A percentile compares a stretch with the other conserved stretches of the same genome.
Conservation (phyloP, 192 early-diverging fungal species). For the Coemansia sp. region DNA sequence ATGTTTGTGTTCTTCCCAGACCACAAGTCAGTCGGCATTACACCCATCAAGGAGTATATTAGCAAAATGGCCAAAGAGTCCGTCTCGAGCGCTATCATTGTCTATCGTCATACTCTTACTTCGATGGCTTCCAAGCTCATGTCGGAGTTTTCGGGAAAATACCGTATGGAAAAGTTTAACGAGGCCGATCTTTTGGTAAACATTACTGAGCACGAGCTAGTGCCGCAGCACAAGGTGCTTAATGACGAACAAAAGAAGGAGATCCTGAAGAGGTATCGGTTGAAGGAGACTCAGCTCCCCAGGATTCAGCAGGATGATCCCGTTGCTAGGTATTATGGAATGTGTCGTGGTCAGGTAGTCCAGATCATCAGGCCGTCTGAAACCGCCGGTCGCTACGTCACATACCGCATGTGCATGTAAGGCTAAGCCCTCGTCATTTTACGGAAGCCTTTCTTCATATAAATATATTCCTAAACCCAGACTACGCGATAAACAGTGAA, state of each 20-base stretch:
- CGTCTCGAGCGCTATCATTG: conserved; percentile 80
- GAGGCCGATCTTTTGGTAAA: conserved; percentile 95
- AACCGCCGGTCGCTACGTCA: conserved; percentile 96
- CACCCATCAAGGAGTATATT: conserved; percentile 82
- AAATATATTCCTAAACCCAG: conserved; percentile 5
- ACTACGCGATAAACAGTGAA: neutral
- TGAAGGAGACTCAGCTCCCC: conserved; percentile 95
- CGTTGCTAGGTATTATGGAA: conserved; percentile 94
- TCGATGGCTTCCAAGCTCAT: conserved; percentile 80
- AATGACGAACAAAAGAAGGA: conserved; percentile 86
- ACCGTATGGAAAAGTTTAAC: conserved; percentile 79
- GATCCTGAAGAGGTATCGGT: conserved; percentile 85
- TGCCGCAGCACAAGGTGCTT: conserved; percentile 92
- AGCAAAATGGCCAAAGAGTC: conserved; percentile 79
- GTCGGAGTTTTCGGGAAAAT: conserved; percentile 48
- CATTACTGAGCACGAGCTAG: conserved; percentile 93
- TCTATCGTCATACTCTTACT: conserved; percentile 85
- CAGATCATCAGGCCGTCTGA: conserved; percentile 94
- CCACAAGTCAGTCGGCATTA: conserved; percentile 85
- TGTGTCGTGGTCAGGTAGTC: conserved; percentile 85
- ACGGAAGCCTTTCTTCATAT: neutral
- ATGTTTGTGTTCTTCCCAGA: conserved; percentile 93
- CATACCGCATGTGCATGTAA: conserved; percentile 94
- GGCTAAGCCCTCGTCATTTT: neutral
- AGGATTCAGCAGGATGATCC: conserved; percentile 87